Base-by-base conservation (phyloP, 345 rosid species). In the Syzygium jambos region DNA sequence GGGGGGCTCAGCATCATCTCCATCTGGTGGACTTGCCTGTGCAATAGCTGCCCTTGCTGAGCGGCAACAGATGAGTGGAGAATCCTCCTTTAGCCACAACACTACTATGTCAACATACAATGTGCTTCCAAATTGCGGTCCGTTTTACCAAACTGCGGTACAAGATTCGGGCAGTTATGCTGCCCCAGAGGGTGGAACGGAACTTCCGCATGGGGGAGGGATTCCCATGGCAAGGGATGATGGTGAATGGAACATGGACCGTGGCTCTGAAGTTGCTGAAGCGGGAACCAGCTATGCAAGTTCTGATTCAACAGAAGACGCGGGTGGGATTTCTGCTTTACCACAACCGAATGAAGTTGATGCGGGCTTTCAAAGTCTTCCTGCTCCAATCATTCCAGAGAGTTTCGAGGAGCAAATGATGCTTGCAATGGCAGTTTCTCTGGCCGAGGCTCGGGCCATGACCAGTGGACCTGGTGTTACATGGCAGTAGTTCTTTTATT, bases 321-420 rank as follows among this genome's bases (percentile, higher is more conserved):
- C 78, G 12, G 87, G 87, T 78, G 93, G 91, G 84, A 86, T 91
- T 65, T 91, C 95, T 83, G 87, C 89, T 51, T 54, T 93, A 78
- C 88, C 94, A 25, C 90, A 88, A 86, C 88, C 86, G 14, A 92
- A 92, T 87, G 94, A 90, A 57, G 88, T 89, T 55, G 92, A 87
- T 56, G 89, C 87, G 49, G 85, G 87, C 83, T 90, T 91, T 53
- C 91, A 88, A 56, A 91, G 84, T 87, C 52, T 89, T 65, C 89
- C 93, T 9, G 94, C 88, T 52, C 93, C 97, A 52, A 91, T 96
- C 25, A 88, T 94, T 84, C 99, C 98, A 13, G 98, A 95, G 92
- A 96, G 92, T 92, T 98, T 91, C 78, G 99, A 98, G 92, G 99
- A 98, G 88, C 98, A 96, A 91, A 96, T 96, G 98, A 95, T 96